These are phyloP conservation scores for Halophytophthora batemanensis DNA, from an alignment of 352 stramenopile genomes.

Conservation along the genomic window DNA sequence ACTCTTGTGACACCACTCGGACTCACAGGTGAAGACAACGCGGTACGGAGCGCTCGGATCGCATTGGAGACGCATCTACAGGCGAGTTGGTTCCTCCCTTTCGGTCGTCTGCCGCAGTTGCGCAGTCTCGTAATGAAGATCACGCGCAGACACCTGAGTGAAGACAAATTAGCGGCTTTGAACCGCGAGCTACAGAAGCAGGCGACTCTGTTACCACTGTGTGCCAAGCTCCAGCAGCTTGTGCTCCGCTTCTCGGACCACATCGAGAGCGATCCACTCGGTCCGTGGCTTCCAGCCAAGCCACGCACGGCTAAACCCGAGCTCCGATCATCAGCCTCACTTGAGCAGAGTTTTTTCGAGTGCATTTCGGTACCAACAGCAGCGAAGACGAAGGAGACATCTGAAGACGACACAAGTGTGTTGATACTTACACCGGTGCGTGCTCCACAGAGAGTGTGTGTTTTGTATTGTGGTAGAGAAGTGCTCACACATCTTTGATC, in stretches of 20 bases:
- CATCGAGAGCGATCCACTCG: conserved; percentile 9
- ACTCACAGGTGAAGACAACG: conserved; percentile 12
- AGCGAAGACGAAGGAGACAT: background rate
- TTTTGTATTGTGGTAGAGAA: background rate
- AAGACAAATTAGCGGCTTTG: conserved; percentile 44
- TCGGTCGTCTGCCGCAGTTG: conserved; percentile 42
- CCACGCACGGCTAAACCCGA: conserved; percentile 1
- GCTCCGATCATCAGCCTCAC: conserved; percentile 6
- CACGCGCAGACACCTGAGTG: conserved; percentile 49
- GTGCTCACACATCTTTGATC: background rate
- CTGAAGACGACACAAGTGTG: conserved; percentile 13
- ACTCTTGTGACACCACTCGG: conserved; percentile 9
- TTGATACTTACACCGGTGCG: conserved; percentile 36
- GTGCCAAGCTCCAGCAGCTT: conserved; percentile 33
- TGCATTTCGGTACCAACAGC: conserved; percentile 12
- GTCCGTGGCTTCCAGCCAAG: background rate
- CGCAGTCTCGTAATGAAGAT: conserved; percentile 53
- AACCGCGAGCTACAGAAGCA: conserved; percentile 51
- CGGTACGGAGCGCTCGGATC: conserved; percentile 1
- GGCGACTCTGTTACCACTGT: conserved; percentile 40
- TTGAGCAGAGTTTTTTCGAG: conserved; percentile 15
- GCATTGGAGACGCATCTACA: conserved; percentile 32
- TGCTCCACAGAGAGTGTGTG: background rate
- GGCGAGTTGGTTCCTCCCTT: conserved; percentile 66
- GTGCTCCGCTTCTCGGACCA: conserved; percentile 32